These are phyloP conservation scores for Notholithocarpus densiflorus DNA, from an alignment of 306 rosid genomes.

Conservation along the genomic window DNA sequence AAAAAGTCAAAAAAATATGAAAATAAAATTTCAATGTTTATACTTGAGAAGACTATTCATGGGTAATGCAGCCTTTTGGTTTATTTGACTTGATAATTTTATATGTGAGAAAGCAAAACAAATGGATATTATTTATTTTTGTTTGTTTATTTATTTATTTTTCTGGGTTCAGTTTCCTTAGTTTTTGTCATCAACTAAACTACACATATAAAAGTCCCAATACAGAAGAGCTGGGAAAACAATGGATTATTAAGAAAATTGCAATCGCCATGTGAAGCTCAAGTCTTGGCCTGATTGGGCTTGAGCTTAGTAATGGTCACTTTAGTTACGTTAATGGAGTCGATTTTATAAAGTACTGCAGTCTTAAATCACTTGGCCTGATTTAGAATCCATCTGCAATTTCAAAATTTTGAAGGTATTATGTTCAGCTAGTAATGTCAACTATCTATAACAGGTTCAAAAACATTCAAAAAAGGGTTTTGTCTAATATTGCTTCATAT, in stretches of 20 bases:
- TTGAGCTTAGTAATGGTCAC: neutral
- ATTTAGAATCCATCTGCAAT: neutral
- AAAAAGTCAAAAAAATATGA: neutral
- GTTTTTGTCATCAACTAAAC: neutral
- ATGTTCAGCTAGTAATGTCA: slow-evolving; percentile 6
- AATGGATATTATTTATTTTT: neutral
- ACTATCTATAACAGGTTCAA: neutral
- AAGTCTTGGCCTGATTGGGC: neutral
- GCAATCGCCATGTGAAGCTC: neutral
- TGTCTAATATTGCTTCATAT: slow-evolving; percentile 22
- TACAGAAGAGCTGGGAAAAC: neutral
- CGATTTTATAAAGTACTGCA: neutral
- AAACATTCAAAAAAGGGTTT: neutral
- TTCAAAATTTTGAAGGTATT: neutral
- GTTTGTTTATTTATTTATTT: neutral
- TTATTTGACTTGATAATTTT: neutral
- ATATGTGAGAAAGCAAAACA: neutral
- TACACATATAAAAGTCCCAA: neutral
- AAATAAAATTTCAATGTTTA: neutral
- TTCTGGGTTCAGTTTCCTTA: slow-evolving; percentile 10
- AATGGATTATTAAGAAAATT: neutral
- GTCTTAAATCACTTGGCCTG: slow-evolving; percentile 11
- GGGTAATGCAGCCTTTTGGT: neutral
- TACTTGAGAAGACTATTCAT: neutral
- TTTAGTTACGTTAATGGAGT: neutral